These are phyloP conservation scores for Paecilomyces sp. DNA, from an alignment of 2,329 filamentous ascomycete species.

Conservation along the genomic window DNA sequence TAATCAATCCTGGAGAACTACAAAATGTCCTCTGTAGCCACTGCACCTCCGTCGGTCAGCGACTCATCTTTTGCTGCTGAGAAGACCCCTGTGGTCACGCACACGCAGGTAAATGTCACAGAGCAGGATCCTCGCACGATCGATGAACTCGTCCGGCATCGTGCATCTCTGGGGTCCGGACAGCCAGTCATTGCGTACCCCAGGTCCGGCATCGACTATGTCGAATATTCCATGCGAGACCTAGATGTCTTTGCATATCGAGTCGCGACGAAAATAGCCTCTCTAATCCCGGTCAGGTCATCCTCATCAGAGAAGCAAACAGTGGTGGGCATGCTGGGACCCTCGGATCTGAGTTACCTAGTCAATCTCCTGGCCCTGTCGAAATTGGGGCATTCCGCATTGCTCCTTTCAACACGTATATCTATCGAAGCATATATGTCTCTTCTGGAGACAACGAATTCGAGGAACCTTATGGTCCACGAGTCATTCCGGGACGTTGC, in stretches of 20 bases:
- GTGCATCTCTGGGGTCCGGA: constrained; percentile 27
- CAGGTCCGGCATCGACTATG: constrained; percentile 36
- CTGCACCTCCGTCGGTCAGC: neutral
- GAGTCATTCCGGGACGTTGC: constrained; percentile 16
- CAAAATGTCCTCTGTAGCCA: neutral
- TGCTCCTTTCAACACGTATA: constrained; percentile 50
- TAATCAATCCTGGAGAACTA: neutral
- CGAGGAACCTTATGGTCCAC: constrained; percentile 25
- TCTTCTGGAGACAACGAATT: constrained; percentile 39
- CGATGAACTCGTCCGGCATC: constrained; percentile 32
- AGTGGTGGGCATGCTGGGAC: constrained; percentile 46
- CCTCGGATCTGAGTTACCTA: constrained; percentile 50
- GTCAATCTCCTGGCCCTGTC: constrained; percentile 48
- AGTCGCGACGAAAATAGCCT: constrained; percentile 22
- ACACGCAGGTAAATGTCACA: neutral
- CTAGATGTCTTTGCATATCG: constrained; percentile 31
- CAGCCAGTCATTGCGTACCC: constrained; percentile 40
- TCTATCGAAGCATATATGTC: constrained; percentile 44
- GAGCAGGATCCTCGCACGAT: constrained; percentile 21
- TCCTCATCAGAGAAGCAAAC: constrained; percentile 19
- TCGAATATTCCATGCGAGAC: constrained; percentile 41
- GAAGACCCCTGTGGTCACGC: neutral
- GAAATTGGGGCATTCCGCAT: constrained; percentile 48
- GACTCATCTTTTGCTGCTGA: neutral
- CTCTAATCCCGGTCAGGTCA: constrained; percentile 14